Conservation (phyloP, 163 green algal species). For the Scenedesmus sp. region DNA sequence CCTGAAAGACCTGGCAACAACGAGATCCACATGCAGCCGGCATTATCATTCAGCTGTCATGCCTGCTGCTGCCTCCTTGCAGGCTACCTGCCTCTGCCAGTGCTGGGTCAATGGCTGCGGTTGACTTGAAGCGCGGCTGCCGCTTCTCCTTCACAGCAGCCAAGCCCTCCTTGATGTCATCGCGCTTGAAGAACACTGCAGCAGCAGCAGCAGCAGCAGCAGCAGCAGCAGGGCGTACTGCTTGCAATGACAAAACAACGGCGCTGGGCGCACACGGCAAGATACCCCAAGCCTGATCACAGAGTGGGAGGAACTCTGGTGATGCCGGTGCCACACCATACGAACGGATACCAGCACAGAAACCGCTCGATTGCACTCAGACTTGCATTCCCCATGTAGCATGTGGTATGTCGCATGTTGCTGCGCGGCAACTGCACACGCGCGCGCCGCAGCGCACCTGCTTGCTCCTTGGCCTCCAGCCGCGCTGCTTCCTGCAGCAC, state of each 20-base stretch:
- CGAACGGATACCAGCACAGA: too few species aligned
- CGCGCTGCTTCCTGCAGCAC: conserved; percentile 24
- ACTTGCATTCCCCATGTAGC: too few species aligned
- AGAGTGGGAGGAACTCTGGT: too few species aligned
- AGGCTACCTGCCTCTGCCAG: not conserved
- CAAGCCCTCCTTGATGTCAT: conserved; percentile 44
- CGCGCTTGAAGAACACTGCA: conserved; percentile 27
- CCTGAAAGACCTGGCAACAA: too few species aligned
- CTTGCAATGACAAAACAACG: not conserved
- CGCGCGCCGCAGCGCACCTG: not conserved
- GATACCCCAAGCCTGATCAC: too few species aligned
- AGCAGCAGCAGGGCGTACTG: not conserved
- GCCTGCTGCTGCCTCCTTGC: not conserved
- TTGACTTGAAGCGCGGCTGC: conserved; percentile 31
- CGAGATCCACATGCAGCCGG: not conserved
- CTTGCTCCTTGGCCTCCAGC: conserved; percentile 36
- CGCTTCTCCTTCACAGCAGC: conserved; percentile 44
- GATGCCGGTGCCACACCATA: too few species aligned
- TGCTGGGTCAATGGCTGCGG: conserved; percentile 3
- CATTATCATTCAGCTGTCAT: not conserved
- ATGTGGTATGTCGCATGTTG: too few species aligned
- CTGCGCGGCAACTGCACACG: too few species aligned
- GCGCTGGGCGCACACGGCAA: too few species aligned
- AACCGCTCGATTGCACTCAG: too few species aligned
- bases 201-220: not conserved